A percentile compares a stretch with the other conserved stretches of the same genome.
Conservation (phyloP, 495 filamentous ascomycete genomes). For the Aspergillus bridgeri region DNA sequence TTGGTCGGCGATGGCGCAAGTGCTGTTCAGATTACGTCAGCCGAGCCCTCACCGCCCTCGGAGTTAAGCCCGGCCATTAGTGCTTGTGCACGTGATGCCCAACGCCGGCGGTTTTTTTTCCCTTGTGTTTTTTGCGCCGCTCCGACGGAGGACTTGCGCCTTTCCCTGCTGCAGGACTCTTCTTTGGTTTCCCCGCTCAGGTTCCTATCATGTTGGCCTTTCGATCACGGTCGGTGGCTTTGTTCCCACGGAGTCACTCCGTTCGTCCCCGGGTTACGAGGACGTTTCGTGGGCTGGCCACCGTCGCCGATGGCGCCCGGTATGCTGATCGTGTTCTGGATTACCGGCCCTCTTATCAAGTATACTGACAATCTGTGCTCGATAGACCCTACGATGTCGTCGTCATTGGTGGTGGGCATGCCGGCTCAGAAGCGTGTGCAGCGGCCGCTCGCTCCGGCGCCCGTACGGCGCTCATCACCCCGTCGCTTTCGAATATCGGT, state of each 20-base stretch:
- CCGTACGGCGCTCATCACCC: conserved; percentile 84
- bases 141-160: background rate
- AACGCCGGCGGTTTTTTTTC: background rate
- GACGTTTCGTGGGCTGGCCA: conserved; percentile 39
- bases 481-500: conserved; percentile 81
- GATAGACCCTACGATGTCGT: conserved; percentile 82
- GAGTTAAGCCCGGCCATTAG: conserved; percentile 6
- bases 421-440: conserved; percentile 90
- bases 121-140: background rate
- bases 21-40: conserved; percentile 21
- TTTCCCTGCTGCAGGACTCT: background rate
- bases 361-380: background rate
- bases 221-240: conserved; percentile 27
- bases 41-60: conserved; percentile 19
- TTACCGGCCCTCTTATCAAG: background rate
- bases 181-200: background rate
- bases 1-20: conserved; percentile 26
- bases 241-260: conserved; percentile 32
- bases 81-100: background rate
- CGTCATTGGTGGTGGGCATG: conserved; percentile 94
- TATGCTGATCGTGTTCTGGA: conserved; percentile 19
- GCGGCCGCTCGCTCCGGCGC: conserved; percentile 88
- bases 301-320: conserved; percentile 44
- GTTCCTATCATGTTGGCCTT: conserved; percentile 32
- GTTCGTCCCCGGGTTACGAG: conserved; percentile 21